Conservation (phyloP, 75 land plant genomes). For the Isoetes taiwanensis region DNA sequence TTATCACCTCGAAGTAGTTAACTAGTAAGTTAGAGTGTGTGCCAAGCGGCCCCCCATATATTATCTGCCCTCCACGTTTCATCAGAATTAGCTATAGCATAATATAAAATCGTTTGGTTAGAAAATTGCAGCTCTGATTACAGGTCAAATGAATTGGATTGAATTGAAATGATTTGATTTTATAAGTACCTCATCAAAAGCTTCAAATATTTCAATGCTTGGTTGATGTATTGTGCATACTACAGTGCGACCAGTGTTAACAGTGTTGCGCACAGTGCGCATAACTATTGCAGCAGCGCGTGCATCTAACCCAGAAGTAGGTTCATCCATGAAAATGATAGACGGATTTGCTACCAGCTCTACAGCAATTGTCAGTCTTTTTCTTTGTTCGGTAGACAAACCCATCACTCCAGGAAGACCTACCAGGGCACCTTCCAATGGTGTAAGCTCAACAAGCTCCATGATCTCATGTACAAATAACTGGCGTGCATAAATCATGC, state of each 20-base stretch:
- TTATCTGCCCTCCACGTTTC: slow-evolving; percentile 1
- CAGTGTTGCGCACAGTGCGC: slow-evolving; percentile 4
- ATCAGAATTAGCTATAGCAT: neutral
- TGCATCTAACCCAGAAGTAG: slow-evolving; percentile 6
- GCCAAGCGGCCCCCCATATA: neutral
- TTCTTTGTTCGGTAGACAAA: neutral
- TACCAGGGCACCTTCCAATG: neutral
- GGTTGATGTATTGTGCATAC: slow-evolving; percentile 3
- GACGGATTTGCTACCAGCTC: slow-evolving; percentile 6
- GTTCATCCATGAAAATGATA: slow-evolving; percentile 5
- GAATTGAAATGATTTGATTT: neutral
- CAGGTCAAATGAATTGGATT: no score
- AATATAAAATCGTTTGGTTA: no score
- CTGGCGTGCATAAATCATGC: no score
- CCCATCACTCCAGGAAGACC: neutral
- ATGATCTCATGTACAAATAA: slow-evolving; percentile 1
- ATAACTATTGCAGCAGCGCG: slow-evolving; percentile 2
- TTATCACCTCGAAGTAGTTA: neutral
- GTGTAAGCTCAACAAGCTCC: slow-evolving; percentile 1
- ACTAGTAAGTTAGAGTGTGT: neutral
- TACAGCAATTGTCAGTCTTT: slow-evolving; percentile 1
- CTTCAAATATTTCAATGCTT: slow-evolving; percentile 6
- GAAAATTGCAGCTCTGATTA: no score
- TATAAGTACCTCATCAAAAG: neutral
- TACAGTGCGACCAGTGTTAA: slow-evolving; percentile 3